Evolutionary conservation across 2,329 filamentous ascomycete genomes (phyloP), one percentile per base, ranked within the genome.

Genomic region (Tolypocladium album): DNA sequence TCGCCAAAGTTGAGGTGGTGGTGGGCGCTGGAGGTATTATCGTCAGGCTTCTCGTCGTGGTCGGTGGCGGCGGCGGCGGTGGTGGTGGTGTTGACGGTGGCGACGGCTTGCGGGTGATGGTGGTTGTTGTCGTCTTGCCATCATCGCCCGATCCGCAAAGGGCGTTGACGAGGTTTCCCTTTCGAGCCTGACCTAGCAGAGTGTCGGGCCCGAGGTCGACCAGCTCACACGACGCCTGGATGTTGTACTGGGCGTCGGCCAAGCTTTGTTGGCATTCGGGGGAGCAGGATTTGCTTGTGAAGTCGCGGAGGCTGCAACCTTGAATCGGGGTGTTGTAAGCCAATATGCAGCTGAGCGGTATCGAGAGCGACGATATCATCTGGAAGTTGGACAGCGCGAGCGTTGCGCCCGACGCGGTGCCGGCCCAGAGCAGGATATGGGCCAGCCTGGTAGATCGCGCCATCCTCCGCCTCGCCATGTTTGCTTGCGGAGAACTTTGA

Each of bases 261-360:
- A 76, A 61, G 2, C 66, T 72, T 9, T 62, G 61, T 47, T 67
- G 68, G 62, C 78, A 80, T 4, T 59, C 61, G 4, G 60, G 43
- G 20, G 77, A 78, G 66, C 78, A 80, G 2, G 64, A 64, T 15
- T 63, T 69, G 42, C 69, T 70, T 2, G 59, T 59, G 34, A 78
- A 78, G 64, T 79, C 77, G 59, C 59, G 36, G 4, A 64, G 40
- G 4, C 58, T 60, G 65, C 78, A 80, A 57, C 71, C 70, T n/a
- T 59, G 50, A 34, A 80, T 72, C 6, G 72, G 71, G 7, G 69
- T 67, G 63, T 76, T 75, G 67, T 80, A 80, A 40, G 74, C 76
- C 43, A 72, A 64, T 17, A 73, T 67, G 64, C 78, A 80, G 50
- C 63, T 64, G 42, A 74, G 59, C 0, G 76, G 71, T 12, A 75